Conservation (phyloP, 2,329 filamentous ascomycete species). For the Graphilbum fragrans region DNA sequence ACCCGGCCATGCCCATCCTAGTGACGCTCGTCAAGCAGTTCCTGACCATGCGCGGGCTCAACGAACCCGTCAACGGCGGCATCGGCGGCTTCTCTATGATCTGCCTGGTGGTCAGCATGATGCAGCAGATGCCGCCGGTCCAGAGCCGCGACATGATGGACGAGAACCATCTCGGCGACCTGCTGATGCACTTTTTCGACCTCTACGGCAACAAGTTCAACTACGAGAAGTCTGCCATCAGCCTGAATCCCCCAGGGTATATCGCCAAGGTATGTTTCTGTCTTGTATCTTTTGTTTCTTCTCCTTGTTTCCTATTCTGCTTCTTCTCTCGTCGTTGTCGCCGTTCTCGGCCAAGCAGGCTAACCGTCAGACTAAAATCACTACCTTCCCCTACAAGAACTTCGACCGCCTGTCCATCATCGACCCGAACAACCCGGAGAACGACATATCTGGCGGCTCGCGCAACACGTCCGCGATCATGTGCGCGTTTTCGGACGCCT, state of each 20-base stretch:
- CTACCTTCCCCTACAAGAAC: conserved; percentile 42
- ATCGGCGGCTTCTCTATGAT: conserved; percentile 91
- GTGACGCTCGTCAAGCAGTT: conserved; percentile 90
- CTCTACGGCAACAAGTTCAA: conserved; percentile 80
- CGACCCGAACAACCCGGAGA: conserved; percentile 73
- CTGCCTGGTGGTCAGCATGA: conserved; percentile 80
- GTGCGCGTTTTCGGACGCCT: conserved; percentile 55
- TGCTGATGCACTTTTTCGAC: conserved; percentile 79
- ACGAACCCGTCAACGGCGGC: conserved; percentile 83
- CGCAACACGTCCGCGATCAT: conserved; percentile 56
- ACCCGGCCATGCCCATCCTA: conserved; percentile 74
- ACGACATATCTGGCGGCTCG: conserved; percentile 86
- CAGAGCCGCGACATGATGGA: conserved; percentile 47
- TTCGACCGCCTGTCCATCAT: conserved; percentile 69
- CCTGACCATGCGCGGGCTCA: conserved; percentile 74
- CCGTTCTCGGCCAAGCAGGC: background rate
- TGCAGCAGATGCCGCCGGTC: conserved; percentile 66
- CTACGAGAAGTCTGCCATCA: conserved; percentile 57
- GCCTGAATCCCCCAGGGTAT: conserved; percentile 61
- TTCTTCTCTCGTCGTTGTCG: background rate
- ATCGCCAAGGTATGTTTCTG: conserved; percentile 55
- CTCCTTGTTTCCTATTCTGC: too few species aligned
- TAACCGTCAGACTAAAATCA: conserved; percentile 27
- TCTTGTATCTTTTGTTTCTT: background rate
- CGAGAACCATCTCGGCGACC: conserved; percentile 61